These are phyloP conservation scores for Sugiyamaella mastotermitis DNA, from an alignment of 805 yeast species.

Conservation along the genomic window DNA sequence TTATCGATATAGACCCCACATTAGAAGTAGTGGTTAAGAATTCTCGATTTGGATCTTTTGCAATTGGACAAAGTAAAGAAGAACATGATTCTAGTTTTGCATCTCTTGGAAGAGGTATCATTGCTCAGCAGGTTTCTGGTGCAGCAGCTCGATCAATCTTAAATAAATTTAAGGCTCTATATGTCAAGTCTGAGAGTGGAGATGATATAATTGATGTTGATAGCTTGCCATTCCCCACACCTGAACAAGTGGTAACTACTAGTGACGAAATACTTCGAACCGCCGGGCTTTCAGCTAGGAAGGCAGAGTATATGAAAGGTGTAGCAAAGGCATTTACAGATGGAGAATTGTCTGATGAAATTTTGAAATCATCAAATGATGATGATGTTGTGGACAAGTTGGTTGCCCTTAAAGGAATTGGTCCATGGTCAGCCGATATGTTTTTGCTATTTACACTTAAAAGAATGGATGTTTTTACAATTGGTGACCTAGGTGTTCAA, in stretches of 20 bases:
- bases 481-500: conserved; percentile 79
- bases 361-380: conserved; percentile 20
- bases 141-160: conserved; percentile 69
- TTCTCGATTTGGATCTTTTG: conserved; percentile 28
- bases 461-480: conserved; percentile 64
- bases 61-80: conserved; percentile 3
- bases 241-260: conserved; percentile 39
- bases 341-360: conserved; percentile 25
- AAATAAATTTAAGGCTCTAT: conserved; percentile 37
- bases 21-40: conserved; percentile 26
- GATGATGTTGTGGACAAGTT: conserved; percentile 30
- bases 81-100: conserved; percentile 4
- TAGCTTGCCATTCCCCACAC: conserved; percentile 41
- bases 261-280: conserved; percentile 45
- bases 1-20: conserved; percentile 35
- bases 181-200: conserved; percentile 17
- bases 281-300: conserved; percentile 65
- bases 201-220: conserved; percentile 8
- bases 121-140: conserved; percentile 43
- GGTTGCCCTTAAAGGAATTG: conserved; percentile 30
- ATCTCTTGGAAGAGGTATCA: conserved; percentile 20
- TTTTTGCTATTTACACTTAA: conserved; percentile 66
- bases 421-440: conserved; percentile 84
- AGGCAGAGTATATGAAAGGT: conserved; percentile 65
- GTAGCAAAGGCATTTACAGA: conserved; percentile 33